phyloP scores from a whole-genome alignment of 441 rosid genomes.

The Adansonia grandidieri region DNA sequence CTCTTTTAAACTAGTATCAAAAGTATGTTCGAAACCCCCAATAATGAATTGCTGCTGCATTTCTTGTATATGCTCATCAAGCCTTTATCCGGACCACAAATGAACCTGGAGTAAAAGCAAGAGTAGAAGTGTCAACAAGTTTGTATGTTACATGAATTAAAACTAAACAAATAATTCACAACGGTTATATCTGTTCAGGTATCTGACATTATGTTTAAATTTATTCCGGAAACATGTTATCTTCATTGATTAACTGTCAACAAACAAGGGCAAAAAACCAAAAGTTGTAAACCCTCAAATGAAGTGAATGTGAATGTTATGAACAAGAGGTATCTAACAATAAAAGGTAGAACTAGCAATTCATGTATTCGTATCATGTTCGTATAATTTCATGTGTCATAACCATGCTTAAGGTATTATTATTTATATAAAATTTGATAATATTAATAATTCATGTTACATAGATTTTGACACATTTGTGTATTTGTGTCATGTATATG shows the following conservation, averaged over 20 bases:
- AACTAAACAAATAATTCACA: too few relatives aligned
- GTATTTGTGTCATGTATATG: too few relatives aligned
- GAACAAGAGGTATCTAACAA: neutral
- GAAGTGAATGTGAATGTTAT: neutral
- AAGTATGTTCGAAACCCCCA: neutral
- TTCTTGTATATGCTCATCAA: slow-evolving; percentile 28
- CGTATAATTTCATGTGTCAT: too few relatives aligned
- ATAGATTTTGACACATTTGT: too few relatives aligned
- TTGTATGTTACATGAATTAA: neutral
- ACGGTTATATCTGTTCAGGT: neutral
- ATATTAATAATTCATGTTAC: too few relatives aligned
- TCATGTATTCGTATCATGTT: too few relatives aligned
- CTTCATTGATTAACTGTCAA: neutral
- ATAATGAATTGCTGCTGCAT: neutral
- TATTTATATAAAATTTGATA: too few relatives aligned
- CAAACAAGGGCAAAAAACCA: neutral
- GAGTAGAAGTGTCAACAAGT: slow-evolving; percentile 13
- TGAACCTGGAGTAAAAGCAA: slow-evolving; percentile 47
- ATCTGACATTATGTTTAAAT: neutral
- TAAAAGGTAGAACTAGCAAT: too few relatives aligned
- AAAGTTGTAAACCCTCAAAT: neutral
- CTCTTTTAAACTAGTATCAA: neutral
- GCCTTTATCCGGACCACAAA: slow-evolving; percentile 75
- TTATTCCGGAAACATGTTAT: neutral
- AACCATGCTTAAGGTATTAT: too few relatives aligned